Conservation (phyloP, 805 yeast species). For the Kazachstania taianensis region DNA sequence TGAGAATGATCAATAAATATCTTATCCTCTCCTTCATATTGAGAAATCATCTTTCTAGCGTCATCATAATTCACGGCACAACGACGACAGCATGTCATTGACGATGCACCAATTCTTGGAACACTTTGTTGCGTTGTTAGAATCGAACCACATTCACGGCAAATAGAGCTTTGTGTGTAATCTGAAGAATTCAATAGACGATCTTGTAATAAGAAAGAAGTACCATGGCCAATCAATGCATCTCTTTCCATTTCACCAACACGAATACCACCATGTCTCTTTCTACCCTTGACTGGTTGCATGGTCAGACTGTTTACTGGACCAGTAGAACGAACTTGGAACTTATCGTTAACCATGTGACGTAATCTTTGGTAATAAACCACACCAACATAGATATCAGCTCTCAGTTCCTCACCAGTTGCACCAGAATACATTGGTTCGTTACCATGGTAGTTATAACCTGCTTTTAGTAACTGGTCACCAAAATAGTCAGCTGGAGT, state of each 20-base stretch:
- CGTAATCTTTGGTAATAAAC: constrained; percentile 97
- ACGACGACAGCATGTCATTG: constrained; percentile 78
- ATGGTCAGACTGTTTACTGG: constrained; percentile 93
- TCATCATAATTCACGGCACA: constrained; percentile 69
- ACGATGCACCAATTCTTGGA: constrained; percentile 76
- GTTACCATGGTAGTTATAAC: constrained; percentile 95
- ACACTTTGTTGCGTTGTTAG: constrained; percentile 84
- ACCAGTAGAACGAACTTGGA: constrained; percentile 98
- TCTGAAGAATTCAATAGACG: constrained; percentile 91
- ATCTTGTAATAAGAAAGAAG: constrained; percentile 89
- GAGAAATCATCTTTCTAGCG: constrained; percentile 34
- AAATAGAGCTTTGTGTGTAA: constrained; percentile 81
- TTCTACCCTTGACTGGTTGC: constrained; percentile 99
- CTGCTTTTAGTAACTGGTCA: constrained; percentile 76
- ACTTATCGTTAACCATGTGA: constrained; percentile 99
- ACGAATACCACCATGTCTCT: constrained; percentile 98
- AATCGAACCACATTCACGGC: constrained; percentile 89
- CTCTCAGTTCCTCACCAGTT: constrained; percentile 94
- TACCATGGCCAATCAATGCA: constrained; percentile 97
- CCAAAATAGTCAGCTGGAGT: constrained; percentile 98
- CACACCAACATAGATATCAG: constrained; percentile 92
- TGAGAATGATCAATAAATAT: constrained; percentile 56
- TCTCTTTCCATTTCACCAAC: constrained; percentile 99
- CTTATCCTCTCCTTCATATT: constrained; percentile 24
- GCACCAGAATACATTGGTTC: constrained; percentile 99